Evolutionary conservation across 2,329 filamentous ascomycete species (phyloP).

Genomic region (Cercospora citrullina): DNA sequence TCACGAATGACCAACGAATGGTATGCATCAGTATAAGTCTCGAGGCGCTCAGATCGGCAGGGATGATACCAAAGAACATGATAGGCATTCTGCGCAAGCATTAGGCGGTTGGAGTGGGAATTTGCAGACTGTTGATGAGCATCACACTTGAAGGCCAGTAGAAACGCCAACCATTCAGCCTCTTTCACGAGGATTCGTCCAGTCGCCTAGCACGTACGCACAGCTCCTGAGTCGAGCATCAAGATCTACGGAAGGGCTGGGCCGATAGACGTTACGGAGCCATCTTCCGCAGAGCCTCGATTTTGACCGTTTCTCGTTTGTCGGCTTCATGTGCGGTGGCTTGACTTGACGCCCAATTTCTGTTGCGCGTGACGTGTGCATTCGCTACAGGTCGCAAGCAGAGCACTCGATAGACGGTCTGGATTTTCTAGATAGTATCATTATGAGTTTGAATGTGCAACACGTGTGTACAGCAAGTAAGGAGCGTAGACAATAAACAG

Average conservation of each 20-base stretch:
- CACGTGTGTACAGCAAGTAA: neutral
- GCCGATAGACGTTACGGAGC: neutral
- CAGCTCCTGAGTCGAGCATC: neutral
- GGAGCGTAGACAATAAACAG: neutral
- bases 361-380: neutral
- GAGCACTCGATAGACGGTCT: neutral
- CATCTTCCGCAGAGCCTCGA: neutral
- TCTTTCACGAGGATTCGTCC: neutral
- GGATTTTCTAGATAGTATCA: neutral
- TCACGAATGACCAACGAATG: neutral
- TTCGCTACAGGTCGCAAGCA: neutral
- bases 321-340: neutral
- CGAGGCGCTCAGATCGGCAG: neutral
- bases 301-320: neutral
- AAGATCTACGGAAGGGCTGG: neutral
- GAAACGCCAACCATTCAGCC: neutral
- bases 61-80: neutral
- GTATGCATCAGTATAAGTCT: neutral
- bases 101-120: neutral
- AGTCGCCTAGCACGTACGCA: neutral
- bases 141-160: neutral
- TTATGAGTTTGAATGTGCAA: neutral
- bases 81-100: neutral
- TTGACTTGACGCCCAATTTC: neutral
- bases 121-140: neutral